Conservation (phyloP, 1,284 basidiomycete species). For the Ceratobasidium sp. region DNA sequence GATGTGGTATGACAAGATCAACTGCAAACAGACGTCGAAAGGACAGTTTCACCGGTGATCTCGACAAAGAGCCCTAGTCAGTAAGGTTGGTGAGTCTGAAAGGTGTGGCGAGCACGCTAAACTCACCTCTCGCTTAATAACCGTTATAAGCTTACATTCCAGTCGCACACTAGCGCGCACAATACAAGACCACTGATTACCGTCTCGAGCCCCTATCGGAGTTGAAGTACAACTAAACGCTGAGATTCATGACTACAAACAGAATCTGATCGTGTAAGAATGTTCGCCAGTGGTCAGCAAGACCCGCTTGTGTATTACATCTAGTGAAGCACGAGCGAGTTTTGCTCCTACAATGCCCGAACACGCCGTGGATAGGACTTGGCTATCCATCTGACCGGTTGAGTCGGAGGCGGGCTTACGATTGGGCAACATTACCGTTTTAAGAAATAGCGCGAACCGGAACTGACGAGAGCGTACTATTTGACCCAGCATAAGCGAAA, state of each 20-base stretch:
- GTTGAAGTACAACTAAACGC: conserved; percentile 15
- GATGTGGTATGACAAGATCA: neutral
- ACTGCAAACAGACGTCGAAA: neutral
- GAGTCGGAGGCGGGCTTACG: no score
- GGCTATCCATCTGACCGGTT: no score
- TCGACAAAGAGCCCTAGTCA: neutral
- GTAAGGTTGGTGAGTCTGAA: neutral
- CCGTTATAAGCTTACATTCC: neutral
- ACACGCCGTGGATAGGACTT: no score
- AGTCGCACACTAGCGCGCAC: conserved; percentile 2
- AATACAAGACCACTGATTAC: neutral
- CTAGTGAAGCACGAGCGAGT: no score
- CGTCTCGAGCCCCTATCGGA: conserved; percentile 4
- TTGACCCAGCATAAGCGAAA: no score
- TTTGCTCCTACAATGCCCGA: no score
- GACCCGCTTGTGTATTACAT: no score
- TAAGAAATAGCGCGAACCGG: no score
- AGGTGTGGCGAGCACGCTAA: neutral
- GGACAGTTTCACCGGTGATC: neutral
- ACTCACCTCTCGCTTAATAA: neutral
- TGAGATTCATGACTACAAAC: neutral
- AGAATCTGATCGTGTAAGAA: neutral
- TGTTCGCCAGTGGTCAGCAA: neutral
- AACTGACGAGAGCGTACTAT: no score
- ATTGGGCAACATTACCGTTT: no score